Percentiles rank a stretch among this genome's conserved stretches.
These are phyloP conservation scores for Coemansia sp. DNA, from an alignment of 192 early-diverging fungal genomes.

Conservation along the genomic window DNA sequence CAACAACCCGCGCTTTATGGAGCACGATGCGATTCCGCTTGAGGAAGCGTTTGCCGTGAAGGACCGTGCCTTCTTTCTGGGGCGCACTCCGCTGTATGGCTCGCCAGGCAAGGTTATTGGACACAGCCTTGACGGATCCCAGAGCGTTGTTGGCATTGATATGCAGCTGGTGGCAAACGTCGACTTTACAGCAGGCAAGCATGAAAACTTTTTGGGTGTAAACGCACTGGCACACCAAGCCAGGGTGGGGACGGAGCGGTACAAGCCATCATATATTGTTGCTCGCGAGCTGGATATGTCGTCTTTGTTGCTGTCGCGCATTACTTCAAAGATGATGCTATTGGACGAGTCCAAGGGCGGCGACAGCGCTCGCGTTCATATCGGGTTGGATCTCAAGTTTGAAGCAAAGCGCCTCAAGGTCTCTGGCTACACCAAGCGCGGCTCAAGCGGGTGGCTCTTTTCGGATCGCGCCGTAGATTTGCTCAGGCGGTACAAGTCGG, in stretches of 20 bases:
- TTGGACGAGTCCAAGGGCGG: conserved; percentile 54
- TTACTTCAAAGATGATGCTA: conserved; percentile 70
- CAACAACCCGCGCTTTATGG: conserved; percentile 66
- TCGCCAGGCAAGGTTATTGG: conserved; percentile 62
- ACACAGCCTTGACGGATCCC: conserved; percentile 34
- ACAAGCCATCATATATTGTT: conserved; percentile 63
- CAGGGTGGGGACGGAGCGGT: conserved; percentile 30
- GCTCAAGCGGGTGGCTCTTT: conserved; percentile 78
- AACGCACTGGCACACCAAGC: conserved; percentile 15
- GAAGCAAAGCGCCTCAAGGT: conserved; percentile 83
- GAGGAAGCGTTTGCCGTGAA: conserved; percentile 67
- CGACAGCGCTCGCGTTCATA: conserved; percentile 58
- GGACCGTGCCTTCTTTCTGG: conserved; percentile 78
- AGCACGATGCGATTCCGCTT: conserved; percentile 64
- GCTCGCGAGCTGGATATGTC: conserved; percentile 64
- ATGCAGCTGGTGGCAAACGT: conserved; percentile 27
- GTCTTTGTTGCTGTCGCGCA: conserved; percentile 68
- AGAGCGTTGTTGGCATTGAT: conserved; percentile 16
- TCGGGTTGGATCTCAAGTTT: conserved; percentile 91
- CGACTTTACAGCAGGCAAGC: conserved; percentile 8
- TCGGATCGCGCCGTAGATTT: conserved; percentile 72
- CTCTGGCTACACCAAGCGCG: conserved; percentile 79
- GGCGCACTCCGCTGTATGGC: conserved; percentile 66
- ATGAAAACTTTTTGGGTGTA: conserved; percentile 37
- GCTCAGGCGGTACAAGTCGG: conserved; percentile 63